phyloP scores from a whole-genome alignment of 805 yeast genomes.

The Candida verbasci region DNA sequence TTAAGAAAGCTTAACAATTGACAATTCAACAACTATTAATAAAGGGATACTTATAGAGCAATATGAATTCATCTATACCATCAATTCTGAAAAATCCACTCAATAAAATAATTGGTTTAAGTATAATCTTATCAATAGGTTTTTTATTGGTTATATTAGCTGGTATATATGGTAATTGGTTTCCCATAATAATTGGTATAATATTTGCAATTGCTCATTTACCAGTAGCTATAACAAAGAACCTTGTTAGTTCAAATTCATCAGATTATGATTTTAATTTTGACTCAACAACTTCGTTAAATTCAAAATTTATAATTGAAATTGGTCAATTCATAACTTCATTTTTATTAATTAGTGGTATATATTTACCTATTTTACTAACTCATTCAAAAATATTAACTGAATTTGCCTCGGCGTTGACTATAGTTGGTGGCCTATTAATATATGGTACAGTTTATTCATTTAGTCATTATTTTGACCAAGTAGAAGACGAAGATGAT shows the following conservation, averaged over 20 bases:
- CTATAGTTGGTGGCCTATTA: slow-evolving; percentile 77
- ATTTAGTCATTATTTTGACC: slow-evolving; percentile 73
- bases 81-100: slow-evolving; percentile 48
- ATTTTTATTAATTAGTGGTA: slow-evolving; percentile 68
- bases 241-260: slow-evolving; percentile 18
- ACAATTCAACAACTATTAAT: slow-evolving; percentile 23
- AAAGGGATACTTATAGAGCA: no score
- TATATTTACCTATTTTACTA: slow-evolving; percentile 67
- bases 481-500: slow-evolving; percentile 23
- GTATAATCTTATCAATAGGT: slow-evolving; percentile 81
- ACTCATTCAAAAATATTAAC: slow-evolving; percentile 72
- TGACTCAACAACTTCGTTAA: slow-evolving; percentile 28
- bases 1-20: slow-evolving; percentile 6
- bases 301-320: slow-evolving; percentile 52
- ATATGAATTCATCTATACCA: no score
- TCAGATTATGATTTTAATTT: slow-evolving; percentile 42
- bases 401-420: slow-evolving; percentile 68
- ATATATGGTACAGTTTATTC: slow-evolving; percentile 81
- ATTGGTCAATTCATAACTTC: slow-evolving; percentile 78
- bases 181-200: slow-evolving; percentile 67
- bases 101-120: slow-evolving; percentile 71
- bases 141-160: slow-evolving; percentile 83
- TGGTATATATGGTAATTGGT: slow-evolving; percentile 86
- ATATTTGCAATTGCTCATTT: slow-evolving; percentile 38
- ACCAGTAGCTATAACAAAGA: slow-evolving; percentile 32